These are phyloP conservation scores for Epichloe bromicola DNA, from an alignment of 2,329 filamentous ascomycete genomes.

Conservation along the genomic window DNA sequence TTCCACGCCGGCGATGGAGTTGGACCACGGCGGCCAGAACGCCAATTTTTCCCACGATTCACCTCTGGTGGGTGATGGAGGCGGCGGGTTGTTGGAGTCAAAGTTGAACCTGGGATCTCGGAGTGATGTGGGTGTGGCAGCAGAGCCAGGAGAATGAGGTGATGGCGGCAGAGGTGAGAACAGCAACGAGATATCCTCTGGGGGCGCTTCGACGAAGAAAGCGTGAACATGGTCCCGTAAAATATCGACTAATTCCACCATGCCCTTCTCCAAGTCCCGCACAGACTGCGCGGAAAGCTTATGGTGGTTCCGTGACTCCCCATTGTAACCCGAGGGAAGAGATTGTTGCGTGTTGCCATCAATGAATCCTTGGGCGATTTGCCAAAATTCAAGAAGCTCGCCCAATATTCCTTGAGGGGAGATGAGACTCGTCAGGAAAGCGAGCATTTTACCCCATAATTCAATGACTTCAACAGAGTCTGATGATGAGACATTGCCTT, in stretches of 20 bases:
- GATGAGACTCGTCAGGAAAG: slow-evolving; percentile 61
- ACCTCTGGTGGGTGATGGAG: slow-evolving; percentile 62
- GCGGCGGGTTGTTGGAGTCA: slow-evolving; percentile 63
- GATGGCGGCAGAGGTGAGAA: slow-evolving; percentile 68
- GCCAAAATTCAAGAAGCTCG: slow-evolving; percentile 89
- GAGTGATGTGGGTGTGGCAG: slow-evolving; percentile 41
- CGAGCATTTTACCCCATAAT: slow-evolving; percentile 80
- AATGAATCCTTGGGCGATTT: slow-evolving; percentile 80
- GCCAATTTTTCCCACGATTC: slow-evolving; percentile 90
- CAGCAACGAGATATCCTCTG: slow-evolving; percentile 79
- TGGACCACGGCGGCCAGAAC: slow-evolving; percentile 91
- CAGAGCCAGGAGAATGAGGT: slow-evolving; percentile 39
- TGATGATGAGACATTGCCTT: slow-evolving; percentile 48
- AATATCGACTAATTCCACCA: slow-evolving; percentile 69
- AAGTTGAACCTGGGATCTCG: slow-evolving; percentile 68
- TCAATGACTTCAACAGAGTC: slow-evolving; percentile 74
- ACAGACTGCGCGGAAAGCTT: slow-evolving; percentile 60
- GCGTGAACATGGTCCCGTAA: slow-evolving; percentile 66
- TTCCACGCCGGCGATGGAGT: slow-evolving; percentile 82
- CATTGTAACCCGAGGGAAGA: slow-evolving; percentile 69
- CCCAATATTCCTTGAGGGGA: slow-evolving; percentile 71
- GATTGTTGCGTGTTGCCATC: slow-evolving; percentile 70
- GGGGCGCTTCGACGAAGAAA: slow-evolving; percentile 79
- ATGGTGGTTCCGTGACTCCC: slow-evolving; percentile 71
- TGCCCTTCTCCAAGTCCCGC: slow-evolving; percentile 60